phyloP scores from a whole-genome alignment of 176 grass and related monocot species.

The Zoysia pacifica region DNA sequence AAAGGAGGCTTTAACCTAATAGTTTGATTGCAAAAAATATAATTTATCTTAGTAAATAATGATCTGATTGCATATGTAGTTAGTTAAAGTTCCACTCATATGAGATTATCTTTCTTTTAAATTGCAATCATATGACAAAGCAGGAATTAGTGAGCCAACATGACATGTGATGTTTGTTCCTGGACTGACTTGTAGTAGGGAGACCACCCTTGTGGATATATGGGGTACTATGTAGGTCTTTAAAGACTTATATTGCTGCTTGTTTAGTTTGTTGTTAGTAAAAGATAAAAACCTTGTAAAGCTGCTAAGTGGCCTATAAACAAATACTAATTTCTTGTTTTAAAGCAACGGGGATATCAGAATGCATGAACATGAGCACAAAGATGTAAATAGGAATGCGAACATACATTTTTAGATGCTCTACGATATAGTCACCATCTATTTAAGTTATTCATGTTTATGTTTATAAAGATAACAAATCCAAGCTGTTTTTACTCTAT shows the following conservation, averaged over 20 bases:
- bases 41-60: not conserved
- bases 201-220: not conserved
- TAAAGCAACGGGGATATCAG: not conserved
- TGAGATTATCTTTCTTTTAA: not conserved
- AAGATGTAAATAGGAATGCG: not conserved
- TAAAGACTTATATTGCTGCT: not conserved
- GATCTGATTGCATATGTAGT: not conserved
- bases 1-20: too few species aligned
- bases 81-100: not conserved
- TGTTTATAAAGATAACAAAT: not conserved
- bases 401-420: not conserved
- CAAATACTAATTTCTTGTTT: not conserved
- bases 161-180: not conserved
- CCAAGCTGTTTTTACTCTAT: not conserved
- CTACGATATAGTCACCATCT: not conserved
- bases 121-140: not conserved
- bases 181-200: not conserved
- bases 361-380: not conserved
- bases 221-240: slow-evolving; percentile 1
- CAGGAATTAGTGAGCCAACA: not conserved
- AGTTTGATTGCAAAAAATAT: not conserved
- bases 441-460: not conserved
- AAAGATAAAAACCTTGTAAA: not conserved
- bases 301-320: not conserved
- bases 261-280: not conserved